Evolutionary conservation across 1,284 basidiomycete genomes (phyloP), one percentile per base, ranked within the genome.

Genomic region (Rhodofomes roseus): DNA sequence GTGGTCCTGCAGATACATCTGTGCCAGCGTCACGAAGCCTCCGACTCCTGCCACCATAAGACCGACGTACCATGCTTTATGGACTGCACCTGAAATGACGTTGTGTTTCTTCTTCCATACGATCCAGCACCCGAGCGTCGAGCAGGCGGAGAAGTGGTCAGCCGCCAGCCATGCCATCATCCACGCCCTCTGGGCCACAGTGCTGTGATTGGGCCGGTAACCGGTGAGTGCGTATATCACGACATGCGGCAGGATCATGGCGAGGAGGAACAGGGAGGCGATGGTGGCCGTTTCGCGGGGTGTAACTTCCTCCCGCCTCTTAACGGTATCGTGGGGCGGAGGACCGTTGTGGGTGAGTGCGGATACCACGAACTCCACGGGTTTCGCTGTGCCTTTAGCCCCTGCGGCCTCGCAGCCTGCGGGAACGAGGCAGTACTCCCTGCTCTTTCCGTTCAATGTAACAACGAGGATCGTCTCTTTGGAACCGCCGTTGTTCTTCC

Each of bases 131-230:
- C 39, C 41, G 2, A 55, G 37, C 1, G 41, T 55, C 18, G 36
- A 20, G 6, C 34, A 18, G 7, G 43, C 16, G 3, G 58, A 48
- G 2, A 51, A 18, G 8, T 51, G 43, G 44, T 55, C 46, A 1
- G 58, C 58, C 14, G 18, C 27, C 6, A 59, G 43, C 58, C 58
- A 59, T 6, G 54, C 22, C 20, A 55, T 37, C 53, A 59, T 59
- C 53, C 52, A 59, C 25, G 44, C 53, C 36, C 58, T 52, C 36
- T 55, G 22, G n/a, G 53, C 29, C 41, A n/a, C 9, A 3, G 58
- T 59, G 58, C 58, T 59, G 6, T 50, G 14, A 9, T 18, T 16
- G 4, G 37, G 20, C 4, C 34, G 50, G 12, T 34, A 51, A 18
- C 50, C 34, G 4, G 50, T 51, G 18, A 51, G 1, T 16, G 5